A percentile compares a stretch with the other conserved stretches of the same genome.
These are phyloP conservation scores for Xerocomellus intermedius DNA, from an alignment of 768 basidiomycete species.

Conservation along the genomic window DNA sequence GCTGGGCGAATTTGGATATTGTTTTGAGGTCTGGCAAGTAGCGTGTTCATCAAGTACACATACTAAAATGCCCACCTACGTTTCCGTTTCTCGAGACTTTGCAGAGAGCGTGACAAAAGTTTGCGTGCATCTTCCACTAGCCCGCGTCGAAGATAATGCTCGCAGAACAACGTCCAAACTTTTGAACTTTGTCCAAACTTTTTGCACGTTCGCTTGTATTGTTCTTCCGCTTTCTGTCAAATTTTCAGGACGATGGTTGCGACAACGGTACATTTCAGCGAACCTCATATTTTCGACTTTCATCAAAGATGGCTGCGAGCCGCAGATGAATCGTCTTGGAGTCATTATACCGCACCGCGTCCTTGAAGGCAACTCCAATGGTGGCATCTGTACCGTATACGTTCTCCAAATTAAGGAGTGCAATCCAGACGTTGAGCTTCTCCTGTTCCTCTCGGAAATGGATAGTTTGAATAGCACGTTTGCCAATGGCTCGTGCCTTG, in stretches of 20 bases:
- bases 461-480: constrained; percentile 82
- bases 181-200: constrained; percentile 94
- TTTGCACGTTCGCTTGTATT: constrained; percentile 83
- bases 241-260: neutral
- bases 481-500: constrained; percentile 86
- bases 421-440: constrained; percentile 96
- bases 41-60: neutral
- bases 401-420: constrained; percentile 92
- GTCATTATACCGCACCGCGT: constrained; percentile 88
- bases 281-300: constrained; percentile 81
- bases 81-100: constrained; percentile 90
- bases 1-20: constrained; percentile 89
- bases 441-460: constrained; percentile 96
- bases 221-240: constrained; percentile 85
- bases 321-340: constrained; percentile 88
- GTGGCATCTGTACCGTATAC: constrained; percentile 83
- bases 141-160: constrained; percentile 74
- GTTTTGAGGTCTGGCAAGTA: constrained; percentile 79
- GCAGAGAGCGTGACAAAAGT: constrained; percentile 81
- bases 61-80: constrained; percentile 53
- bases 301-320: constrained; percentile 79
- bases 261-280: constrained; percentile 10
- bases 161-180: constrained; percentile 88
- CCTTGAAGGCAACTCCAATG: constrained; percentile 80
- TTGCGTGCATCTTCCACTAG: constrained; percentile 79